Base-by-base conservation (phyloP, 352 stramenopile genomes). In the Pythium folliculosum region DNA sequence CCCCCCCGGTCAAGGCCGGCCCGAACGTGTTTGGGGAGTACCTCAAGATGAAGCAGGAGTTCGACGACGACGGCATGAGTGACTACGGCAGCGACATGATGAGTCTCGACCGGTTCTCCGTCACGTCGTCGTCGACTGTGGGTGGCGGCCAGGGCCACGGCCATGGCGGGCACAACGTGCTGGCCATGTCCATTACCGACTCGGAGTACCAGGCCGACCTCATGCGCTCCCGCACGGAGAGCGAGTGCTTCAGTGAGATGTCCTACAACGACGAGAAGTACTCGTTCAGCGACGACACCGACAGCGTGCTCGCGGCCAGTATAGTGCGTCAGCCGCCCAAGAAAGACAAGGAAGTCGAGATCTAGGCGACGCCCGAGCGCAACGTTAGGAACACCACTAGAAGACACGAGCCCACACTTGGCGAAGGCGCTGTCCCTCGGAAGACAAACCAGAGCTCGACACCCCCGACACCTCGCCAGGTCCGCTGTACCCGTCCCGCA, bases 201-300 rank as follows among this genome's bases (percentile, higher is more conserved):
- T 91, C 83, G 60, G 83, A 91, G 61, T 91, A 88, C 63, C 71
- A 78, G 30, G 75, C 82, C 45, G 76, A 87, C 55, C 37, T 85
- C 32, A 77, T 65, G 73, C 62, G 75, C 60, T 62, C 79, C 70
- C 43, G 68, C 7, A 80, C 72, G 5, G 79, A 80, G 67, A 91
- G 83, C 63, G 83, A 91, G 63, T 90, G 81, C 72, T 88, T 72
- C 75, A 88, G 77, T 50, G 83, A 91, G 56, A 90, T 91, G 81
- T 91, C 83, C 49, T 90, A 90, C 81, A 91, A 91, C 60, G 83
- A 91, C 64, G 83, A 91, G 54, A 91, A 89, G 63, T 91, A 91
- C 71, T 86, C 76, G 17, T 90, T 91, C 60, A 86, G 76, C 51
- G 77, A 84, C 45, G 80, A 77, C 51, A 67, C 76, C 6, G 79